Evolutionary conservation across 495 filamentous ascomycete genomes (phyloP), one percentile per base, ranked within the genome.

Genomic region (Penicillium cataractarum): DNA sequence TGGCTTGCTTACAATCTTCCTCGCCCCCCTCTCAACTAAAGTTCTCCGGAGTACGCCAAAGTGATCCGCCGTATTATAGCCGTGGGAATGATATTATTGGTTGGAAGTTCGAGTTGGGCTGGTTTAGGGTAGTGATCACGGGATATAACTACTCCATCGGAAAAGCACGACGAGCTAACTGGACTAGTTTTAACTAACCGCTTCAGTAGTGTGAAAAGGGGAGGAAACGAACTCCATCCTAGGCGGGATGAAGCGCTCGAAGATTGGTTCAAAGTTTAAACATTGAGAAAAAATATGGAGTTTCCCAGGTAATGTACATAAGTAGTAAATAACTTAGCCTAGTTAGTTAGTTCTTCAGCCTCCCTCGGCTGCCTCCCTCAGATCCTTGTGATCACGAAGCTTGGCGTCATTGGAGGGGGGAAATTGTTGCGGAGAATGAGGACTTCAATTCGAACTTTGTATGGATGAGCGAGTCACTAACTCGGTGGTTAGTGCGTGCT

Each of bases 331-430:
- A 3, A 22, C 24, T 8, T 26, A 29, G 24, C n/a, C 15, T 27
- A 17, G 21, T 29, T 29, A 29, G 24, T 21, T 37, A 19, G 51
- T 55, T 62, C 62, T 68, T 68, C 62, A 65, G 65, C 65, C 62
- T 68, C 62, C 65, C 61, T 68, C 62, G 65, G 62, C 58, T 39
- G 33, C 33, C 33, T 61, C n/a, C 12, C 32, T 58, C 65, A 51
- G 58, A 63, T 64, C 61, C 65, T 61, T 67, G 65, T 67, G 65
- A 67, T 67, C 58, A 51, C 44, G 55, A 66, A 66, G 64, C 64
- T 66, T 66, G 51, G 58, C 53, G 61, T 17, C 3, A 27, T 35
- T 54, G 8, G 29, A 22, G 15, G 40, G 42, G 15, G 40, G 42
- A 46, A 46, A 46, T 46, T 46, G 51, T 19, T 15, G 9, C 8